A percentile compares a stretch with the other conserved stretches of the same genome.
phyloP scores from a whole-genome alignment of 495 filamentous ascomycete genomes.

The Penicillium taxi region DNA sequence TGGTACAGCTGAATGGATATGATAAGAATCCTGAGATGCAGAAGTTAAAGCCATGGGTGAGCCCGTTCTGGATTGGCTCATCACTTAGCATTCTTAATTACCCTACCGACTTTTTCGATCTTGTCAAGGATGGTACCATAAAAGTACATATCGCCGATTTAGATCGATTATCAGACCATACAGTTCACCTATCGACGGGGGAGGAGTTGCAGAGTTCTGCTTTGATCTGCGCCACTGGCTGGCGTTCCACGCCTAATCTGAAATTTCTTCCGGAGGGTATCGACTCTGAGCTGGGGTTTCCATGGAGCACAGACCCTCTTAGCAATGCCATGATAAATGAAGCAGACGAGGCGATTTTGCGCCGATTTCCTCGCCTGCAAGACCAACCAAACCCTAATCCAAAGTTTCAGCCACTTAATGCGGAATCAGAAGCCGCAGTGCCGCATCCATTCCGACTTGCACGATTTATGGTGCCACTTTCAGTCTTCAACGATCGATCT shows the following conservation, averaged over 20 bases:
- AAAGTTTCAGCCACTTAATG: conserved; percentile 22
- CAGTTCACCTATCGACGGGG: conserved; percentile 50
- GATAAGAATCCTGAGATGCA: conserved; percentile 53
- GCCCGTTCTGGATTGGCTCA: conserved; percentile 55
- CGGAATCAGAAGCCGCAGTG: conserved; percentile 23
- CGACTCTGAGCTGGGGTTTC: conserved; percentile 32
- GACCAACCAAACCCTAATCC: conserved; percentile 29
- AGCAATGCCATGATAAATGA: conserved; percentile 18
- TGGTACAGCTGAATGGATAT: conserved; percentile 50
- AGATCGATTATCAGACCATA: conserved; percentile 35
- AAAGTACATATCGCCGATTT: conserved; percentile 58
- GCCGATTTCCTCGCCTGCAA: conserved; percentile 55
- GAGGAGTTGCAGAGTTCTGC: conserved; percentile 47
- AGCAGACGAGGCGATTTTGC: conserved; percentile 61
- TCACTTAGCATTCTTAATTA: conserved; percentile 65
- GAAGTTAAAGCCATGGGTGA: conserved; percentile 60
- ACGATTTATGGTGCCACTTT: conserved; percentile 63
- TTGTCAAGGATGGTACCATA: conserved; percentile 50
- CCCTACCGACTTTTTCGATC: conserved; percentile 54
- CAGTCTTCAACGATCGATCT: conserved; percentile 46
- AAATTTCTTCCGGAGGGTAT: conserved; percentile 51
- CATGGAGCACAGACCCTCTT: conserved; percentile 25
- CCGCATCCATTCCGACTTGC: conserved; percentile 47
- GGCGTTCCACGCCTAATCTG: conserved; percentile 56
- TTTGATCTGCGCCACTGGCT: conserved; percentile 64